Percentiles rank a stretch among this genome's conserved stretches.
These are phyloP conservation scores for Pseudotulostoma volvatum DNA, from an alignment of 495 filamentous ascomycete species.

Conservation along the genomic window DNA sequence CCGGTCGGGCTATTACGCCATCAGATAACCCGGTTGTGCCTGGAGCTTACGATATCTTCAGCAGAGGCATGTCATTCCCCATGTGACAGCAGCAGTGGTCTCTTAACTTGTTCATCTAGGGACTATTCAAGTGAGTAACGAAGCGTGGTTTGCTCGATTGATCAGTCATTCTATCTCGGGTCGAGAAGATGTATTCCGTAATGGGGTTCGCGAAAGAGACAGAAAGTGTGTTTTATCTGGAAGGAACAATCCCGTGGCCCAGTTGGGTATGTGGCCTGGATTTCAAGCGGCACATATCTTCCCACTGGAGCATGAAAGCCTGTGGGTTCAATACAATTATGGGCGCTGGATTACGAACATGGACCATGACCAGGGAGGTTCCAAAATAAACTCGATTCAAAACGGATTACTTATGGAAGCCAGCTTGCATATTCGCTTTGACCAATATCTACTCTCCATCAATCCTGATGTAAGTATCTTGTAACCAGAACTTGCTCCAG, in stretches of 20 bases:
- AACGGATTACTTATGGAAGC: conserved; percentile 17
- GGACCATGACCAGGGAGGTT: conserved; percentile 2
- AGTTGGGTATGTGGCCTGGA: conserved; percentile 6
- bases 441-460: neutral
- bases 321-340: conserved; percentile 14
- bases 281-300: conserved; percentile 24
- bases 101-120: conserved; percentile 5
- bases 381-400: conserved; percentile 19
- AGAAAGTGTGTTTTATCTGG: conserved; percentile 17
- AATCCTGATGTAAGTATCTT: conserved; percentile 1
- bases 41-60: conserved; percentile 18
- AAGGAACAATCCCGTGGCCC: conserved; percentile 4
- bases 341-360: conserved; percentile 15
- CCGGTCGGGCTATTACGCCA: conserved; percentile 9
- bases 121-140: conserved; percentile 12
- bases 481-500: neutral
- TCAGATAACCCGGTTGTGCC: conserved; percentile 12
- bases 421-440: neutral
- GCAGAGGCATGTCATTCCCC: conserved; percentile 9
- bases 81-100: conserved; percentile 2
- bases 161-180: conserved; percentile 9
- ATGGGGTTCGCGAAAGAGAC: conserved; percentile 17
- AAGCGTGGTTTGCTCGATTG: conserved; percentile 12
- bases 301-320: conserved; percentile 17
- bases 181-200: conserved; percentile 12